A percentile compares a stretch with the other conserved stretches of the same genome.
Evolutionary conservation across 2,329 filamentous ascomycete species (phyloP).

Genomic region (Cylindrodendrum hubeiense): DNA sequence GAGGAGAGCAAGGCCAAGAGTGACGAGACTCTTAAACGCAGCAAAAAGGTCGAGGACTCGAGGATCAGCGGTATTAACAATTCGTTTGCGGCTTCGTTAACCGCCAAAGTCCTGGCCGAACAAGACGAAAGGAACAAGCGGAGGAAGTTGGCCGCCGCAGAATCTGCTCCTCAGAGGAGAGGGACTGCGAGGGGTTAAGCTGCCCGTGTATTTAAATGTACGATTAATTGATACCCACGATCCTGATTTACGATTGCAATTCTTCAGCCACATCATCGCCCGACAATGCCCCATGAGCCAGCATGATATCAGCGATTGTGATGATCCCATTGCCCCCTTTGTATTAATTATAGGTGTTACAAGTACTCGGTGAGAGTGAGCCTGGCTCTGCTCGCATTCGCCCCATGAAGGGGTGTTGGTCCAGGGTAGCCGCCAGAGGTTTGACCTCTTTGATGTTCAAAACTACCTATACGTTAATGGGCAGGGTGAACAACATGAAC

Average conservation of each 20-base stretch:
- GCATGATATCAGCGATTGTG: too few relatives aligned
- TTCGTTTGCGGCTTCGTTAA: conserved; percentile 84
- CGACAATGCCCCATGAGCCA: too few relatives aligned
- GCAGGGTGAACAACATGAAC: too few relatives aligned
- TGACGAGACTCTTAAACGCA: conserved; percentile 40
- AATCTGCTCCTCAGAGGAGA: conserved; percentile 22
- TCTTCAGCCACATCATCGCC: not conserved
- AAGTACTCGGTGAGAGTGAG: too few relatives aligned
- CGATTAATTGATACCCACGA: conserved; percentile 41
- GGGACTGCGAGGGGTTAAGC: conserved; percentile 34
- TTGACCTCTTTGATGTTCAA: too few relatives aligned
- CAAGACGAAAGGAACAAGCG: conserved; percentile 86
- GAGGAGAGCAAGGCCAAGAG: conserved; percentile 64
- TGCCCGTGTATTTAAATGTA: conserved; percentile 2
- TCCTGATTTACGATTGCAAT: not conserved
- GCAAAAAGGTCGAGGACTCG: conserved; percentile 49
- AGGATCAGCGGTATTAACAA: conserved; percentile 83
- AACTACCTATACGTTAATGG: too few relatives aligned
- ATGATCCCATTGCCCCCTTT: too few relatives aligned
- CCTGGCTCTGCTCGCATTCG: too few relatives aligned
- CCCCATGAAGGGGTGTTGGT: too few relatives aligned
- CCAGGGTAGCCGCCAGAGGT: too few relatives aligned
- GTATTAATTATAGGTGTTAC: too few relatives aligned
- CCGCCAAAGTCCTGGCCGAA: conserved; percentile 87
- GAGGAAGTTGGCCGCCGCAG: conserved; percentile 69